Evolutionary conservation across 805 yeast species (phyloP).

Genomic region (Wickerhamiella hasegawae): DNA sequence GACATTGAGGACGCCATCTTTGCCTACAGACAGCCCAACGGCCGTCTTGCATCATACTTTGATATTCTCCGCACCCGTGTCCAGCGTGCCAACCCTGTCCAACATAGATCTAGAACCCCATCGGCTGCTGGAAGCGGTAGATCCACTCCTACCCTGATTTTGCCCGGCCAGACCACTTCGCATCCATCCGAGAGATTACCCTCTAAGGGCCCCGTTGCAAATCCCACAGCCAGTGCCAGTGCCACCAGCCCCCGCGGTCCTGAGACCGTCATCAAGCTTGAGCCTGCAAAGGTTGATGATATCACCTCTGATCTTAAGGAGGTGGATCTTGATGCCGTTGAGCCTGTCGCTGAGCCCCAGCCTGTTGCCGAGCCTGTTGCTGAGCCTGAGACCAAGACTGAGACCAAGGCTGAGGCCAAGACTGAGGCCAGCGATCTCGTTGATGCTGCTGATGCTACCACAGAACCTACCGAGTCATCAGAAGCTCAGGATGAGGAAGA

Average conservation of each 20-base stretch:
- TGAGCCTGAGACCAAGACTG: too few species aligned
- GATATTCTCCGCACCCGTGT: conserved; percentile 23
- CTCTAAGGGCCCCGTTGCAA: too few species aligned
- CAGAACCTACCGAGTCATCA: background rate
- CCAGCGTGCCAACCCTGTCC: background rate
- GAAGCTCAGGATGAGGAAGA: background rate
- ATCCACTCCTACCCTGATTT: background rate
- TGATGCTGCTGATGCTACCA: too few species aligned
- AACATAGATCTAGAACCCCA: background rate
- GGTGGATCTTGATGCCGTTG: too few species aligned
- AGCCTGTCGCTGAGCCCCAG: too few species aligned
- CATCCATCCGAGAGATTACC: too few species aligned
- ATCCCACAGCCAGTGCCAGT: too few species aligned
- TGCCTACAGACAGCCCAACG: conserved; percentile 43
- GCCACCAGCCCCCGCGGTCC: background rate
- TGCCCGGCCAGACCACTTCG: background rate
- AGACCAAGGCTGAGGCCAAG: too few species aligned
- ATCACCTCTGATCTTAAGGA: background rate
- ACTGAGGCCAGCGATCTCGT: too few species aligned
- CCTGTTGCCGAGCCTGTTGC: too few species aligned
- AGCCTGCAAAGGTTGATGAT: background rate
- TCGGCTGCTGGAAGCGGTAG: background rate
- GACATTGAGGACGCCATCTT: conserved; percentile 43
- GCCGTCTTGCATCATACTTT: conserved; percentile 57
- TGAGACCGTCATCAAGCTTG: background rate